Percentiles rank a stretch among this genome's conserved stretches.
Evolutionary conservation across 1,284 basidiomycete species (phyloP).

Genomic region (Trichosporon asahii): DNA sequence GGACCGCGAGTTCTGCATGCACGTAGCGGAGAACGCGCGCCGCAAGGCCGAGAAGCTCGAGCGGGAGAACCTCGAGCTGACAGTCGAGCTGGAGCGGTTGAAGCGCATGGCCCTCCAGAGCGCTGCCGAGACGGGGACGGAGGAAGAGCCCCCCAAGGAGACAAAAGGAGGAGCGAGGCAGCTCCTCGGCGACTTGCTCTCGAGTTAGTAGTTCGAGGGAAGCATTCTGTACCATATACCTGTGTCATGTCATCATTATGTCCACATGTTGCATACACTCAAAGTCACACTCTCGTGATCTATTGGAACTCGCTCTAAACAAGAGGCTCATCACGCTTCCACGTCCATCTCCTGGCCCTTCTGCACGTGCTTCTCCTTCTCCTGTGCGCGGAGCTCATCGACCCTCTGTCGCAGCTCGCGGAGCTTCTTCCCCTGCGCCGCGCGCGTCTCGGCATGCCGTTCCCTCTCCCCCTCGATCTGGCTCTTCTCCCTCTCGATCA

Average conservation of each 20-base stretch:
- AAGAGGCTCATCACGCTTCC: conserved; percentile 3
- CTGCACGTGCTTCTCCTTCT: conserved; percentile 23
- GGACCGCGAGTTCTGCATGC: conserved; percentile 20
- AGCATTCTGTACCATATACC: neutral
- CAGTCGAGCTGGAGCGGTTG: conserved; percentile 24
- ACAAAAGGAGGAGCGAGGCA: neutral
- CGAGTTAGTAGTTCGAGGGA: neutral
- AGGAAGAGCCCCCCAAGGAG: neutral
- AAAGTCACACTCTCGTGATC: no score
- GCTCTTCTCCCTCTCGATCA: conserved; percentile 25
- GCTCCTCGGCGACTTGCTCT: conserved; percentile 7
- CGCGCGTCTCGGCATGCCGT: conserved; percentile 31
- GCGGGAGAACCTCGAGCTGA: conserved; percentile 38
- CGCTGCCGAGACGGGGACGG: neutral
- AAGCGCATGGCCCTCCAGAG: conserved; percentile 13
- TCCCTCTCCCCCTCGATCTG: conserved; percentile 33
- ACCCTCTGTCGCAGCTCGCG: conserved; percentile 29
- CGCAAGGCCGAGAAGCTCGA: conserved; percentile 28
- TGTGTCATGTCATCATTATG: conserved; percentile 4
- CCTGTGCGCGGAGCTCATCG: conserved; percentile 29
- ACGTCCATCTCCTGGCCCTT: conserved; percentile 14
- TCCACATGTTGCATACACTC: no score
- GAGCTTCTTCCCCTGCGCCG: conserved; percentile 27
- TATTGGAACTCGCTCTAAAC: neutral
- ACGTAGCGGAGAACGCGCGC: conserved; percentile 30